phyloP scores from a whole-genome alignment of 257 asterid genomes.

The Ehretia macrophylla region DNA sequence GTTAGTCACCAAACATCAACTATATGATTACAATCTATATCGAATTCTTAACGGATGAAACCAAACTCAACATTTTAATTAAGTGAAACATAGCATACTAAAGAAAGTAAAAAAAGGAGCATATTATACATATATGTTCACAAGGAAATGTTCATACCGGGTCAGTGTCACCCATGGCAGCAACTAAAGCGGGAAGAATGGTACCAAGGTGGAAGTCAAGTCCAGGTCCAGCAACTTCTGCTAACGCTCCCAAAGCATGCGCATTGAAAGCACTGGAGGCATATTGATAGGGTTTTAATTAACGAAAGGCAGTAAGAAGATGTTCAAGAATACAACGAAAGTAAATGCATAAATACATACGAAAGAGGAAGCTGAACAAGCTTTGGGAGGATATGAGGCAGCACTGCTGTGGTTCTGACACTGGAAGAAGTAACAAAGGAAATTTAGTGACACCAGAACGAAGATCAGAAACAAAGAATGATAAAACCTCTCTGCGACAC shows the following conservation, averaged over 20 bases:
- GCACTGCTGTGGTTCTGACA: conserved; percentile 96
- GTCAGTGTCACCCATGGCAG: conserved; percentile 68
- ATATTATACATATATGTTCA: not conserved
- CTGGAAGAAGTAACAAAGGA: conserved; percentile 31
- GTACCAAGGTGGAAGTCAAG: conserved; percentile 86
- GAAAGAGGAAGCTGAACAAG: conserved; percentile 91
- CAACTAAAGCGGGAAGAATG: conserved; percentile 82
- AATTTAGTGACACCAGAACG: not conserved
- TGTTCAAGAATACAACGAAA: conserved; percentile 9
- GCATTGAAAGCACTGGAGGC: conserved; percentile 85
- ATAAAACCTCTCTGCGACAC: conserved; percentile 5
- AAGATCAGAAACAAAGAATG: not conserved
- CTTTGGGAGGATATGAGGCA: conserved; percentile 98
- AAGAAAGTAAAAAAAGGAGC: not conserved
- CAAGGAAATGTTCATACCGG: conserved; percentile 37
- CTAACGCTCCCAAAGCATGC: conserved; percentile 98
- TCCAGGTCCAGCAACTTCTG: conserved; percentile 98
- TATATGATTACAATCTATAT: no score
- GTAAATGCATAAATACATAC: conserved; percentile 45
- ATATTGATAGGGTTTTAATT: conserved; percentile 16
- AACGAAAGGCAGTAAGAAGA: conserved; percentile 1
- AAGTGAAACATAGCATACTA: not conserved
- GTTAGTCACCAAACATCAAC: conserved; percentile 11
- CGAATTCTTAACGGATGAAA: no score
- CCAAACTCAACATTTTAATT: not conserved